A percentile compares a stretch with the other conserved stretches of the same genome.
These are phyloP conservation scores for Durotheca rogersii DNA, from an alignment of 495 filamentous ascomycete species.

Conservation along the genomic window DNA sequence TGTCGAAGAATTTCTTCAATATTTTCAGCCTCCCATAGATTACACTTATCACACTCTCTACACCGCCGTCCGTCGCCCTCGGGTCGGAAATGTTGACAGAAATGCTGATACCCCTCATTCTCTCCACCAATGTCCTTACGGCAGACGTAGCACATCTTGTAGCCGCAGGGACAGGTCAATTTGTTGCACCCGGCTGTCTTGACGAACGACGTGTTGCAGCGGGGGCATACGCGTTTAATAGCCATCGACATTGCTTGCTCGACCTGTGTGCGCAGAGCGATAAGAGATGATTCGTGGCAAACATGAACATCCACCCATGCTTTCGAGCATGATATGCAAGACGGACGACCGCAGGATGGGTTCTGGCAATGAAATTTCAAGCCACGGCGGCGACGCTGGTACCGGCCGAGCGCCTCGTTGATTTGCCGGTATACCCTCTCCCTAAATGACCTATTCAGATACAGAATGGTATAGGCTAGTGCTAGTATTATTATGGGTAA, in stretches of 20 bases:
- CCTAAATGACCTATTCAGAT: constrained; percentile 35
- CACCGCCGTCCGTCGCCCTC: constrained; percentile 66
- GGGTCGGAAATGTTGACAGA: constrained; percentile 93
- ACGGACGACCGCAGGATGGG: constrained; percentile 62
- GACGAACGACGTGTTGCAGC: constrained; percentile 86
- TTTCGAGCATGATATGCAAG: constrained; percentile 73
- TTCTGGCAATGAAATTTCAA: constrained; percentile 73
- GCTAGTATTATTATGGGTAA: constrained; percentile 51
- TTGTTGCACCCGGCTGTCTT: constrained; percentile 95
- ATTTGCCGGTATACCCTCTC: constrained; percentile 39
- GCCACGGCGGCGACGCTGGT: constrained; percentile 62
- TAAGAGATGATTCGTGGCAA: constrained; percentile 77
- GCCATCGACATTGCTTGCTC: constrained; percentile 90
- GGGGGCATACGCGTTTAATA: constrained; percentile 92
- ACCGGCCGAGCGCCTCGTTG: constrained; percentile 55
- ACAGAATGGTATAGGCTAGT: constrained; percentile 40
- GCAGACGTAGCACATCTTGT: constrained; percentile 95
- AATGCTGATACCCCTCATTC: constrained; percentile 73
- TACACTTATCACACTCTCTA: constrained; percentile 78
- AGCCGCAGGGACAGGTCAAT: constrained; percentile 94
- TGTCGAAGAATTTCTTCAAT: constrained; percentile 72
- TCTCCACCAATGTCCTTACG: constrained; percentile 58
- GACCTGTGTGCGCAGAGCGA: constrained; percentile 80
- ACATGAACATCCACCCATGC: constrained; percentile 72
- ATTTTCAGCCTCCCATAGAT: constrained; percentile 85